Evolutionary conservation across 2,329 filamentous ascomycete species (phyloP).

Genomic region (Capronia epimyces): DNA sequence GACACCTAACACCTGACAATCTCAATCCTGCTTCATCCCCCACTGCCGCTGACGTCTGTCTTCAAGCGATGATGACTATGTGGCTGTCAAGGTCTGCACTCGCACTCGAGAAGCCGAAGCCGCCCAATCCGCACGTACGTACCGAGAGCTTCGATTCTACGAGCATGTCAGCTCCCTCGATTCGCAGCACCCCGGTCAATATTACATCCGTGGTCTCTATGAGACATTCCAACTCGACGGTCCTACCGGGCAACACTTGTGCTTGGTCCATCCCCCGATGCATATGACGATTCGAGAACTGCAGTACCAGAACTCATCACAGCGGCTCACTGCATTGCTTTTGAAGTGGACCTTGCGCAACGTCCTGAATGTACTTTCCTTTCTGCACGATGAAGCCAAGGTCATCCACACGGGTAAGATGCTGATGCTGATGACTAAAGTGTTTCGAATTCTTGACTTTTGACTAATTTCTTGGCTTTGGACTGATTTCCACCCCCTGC

Average conservation of each 20-base stretch:
- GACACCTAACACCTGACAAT: too few species aligned
- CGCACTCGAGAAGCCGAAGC: too few species aligned
- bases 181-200: conserved; percentile 7
- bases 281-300: conserved; percentile 14
- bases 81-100: conserved; percentile 9
- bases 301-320: background rate
- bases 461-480: background rate
- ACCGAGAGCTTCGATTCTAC: conserved; percentile 14
- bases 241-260: conserved; percentile 33
- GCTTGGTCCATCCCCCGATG: conserved; percentile 34
- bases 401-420: conserved; percentile 33
- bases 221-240: conserved; percentile 35
- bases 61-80: conserved; percentile 3
- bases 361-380: conserved; percentile 31
- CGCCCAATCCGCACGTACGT: background rate
- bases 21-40: conserved; percentile 28
- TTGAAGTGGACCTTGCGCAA: conserved; percentile 1
- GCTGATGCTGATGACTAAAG: background rate
- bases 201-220: conserved; percentile 31
- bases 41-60: conserved; percentile 29
- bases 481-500: too few species aligned
- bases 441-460: background rate
- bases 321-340: background rate
- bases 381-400: conserved; percentile 34
- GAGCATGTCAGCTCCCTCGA: conserved; percentile 10